Evolutionary conservation across 2,329 filamentous ascomycete species (phyloP).

Genomic region (Ceratocystis eucalypticola): DNA sequence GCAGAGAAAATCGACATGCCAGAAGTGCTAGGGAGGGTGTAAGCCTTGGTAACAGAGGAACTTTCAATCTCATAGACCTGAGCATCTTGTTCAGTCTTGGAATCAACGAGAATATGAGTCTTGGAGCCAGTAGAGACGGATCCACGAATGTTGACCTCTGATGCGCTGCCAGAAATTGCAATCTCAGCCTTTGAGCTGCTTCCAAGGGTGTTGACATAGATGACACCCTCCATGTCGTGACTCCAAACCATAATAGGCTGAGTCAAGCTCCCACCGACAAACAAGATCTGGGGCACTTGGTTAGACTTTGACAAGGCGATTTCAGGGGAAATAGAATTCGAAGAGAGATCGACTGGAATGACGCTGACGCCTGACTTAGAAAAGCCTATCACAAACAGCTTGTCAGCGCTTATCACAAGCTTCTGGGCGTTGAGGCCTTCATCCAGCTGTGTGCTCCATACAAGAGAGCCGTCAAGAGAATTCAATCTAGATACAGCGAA

Average conservation of each 20-base stretch:
- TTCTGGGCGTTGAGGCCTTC: constrained; percentile 32
- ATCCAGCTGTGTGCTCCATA: constrained; percentile 45
- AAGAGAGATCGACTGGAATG: constrained; percentile 55
- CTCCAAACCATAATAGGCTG: constrained; percentile 65
- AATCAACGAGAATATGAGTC: constrained; percentile 77
- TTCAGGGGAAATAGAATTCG: constrained; percentile 59
- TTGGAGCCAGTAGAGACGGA: constrained; percentile 57
- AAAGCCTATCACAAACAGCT: constrained; percentile 8
- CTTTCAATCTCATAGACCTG: constrained; percentile 48
- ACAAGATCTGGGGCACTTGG: constrained; percentile 46
- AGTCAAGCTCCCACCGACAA: constrained; percentile 63
- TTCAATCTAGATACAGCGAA: constrained; percentile 57
- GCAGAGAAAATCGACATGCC: constrained; percentile 65
- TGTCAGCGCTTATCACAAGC: not conserved
- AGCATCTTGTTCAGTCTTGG: constrained; percentile 61
- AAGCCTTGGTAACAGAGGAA: constrained; percentile 43
- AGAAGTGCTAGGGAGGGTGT: constrained; percentile 58
- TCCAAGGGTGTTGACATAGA: constrained; percentile 60
- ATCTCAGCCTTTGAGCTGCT: constrained; percentile 44
- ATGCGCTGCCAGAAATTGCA: constrained; percentile 34
- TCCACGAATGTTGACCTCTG: constrained; percentile 54
- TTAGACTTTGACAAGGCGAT: constrained; percentile 63
- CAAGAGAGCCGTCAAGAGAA: constrained; percentile 54
- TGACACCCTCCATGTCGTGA: constrained; percentile 38
- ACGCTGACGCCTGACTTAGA: constrained; percentile 37